Evolutionary conservation across 2,329 filamentous ascomycete genomes (phyloP).

Genomic region (Hawksworthiomyces lignivorus): DNA sequence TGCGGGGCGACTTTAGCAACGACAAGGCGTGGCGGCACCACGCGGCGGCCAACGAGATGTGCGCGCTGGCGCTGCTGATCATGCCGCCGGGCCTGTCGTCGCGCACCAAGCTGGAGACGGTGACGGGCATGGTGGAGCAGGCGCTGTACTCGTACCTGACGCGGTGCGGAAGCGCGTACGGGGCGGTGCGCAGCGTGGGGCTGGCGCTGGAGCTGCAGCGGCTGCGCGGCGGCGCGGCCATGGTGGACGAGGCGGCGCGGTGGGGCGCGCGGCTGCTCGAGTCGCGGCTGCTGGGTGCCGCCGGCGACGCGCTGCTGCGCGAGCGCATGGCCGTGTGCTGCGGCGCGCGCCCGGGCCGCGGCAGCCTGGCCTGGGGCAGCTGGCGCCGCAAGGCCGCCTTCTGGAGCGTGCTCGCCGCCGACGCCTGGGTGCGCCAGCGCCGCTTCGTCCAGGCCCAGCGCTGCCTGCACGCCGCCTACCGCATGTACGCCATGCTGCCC

Average conservation of each 20-base stretch:
- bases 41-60: constrained; percentile 92
- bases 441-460: constrained; percentile 72
- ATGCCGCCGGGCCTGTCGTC: constrained; percentile 63
- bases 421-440: constrained; percentile 71
- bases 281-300: constrained; percentile 59
- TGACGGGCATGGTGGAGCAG: constrained; percentile 82
- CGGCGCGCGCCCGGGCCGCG: constrained; percentile 61
- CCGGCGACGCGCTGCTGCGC: constrained; percentile 75
- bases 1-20: constrained; percentile 82
- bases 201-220: constrained; percentile 75
- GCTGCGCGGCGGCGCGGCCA: constrained; percentile 68
- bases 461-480: constrained; percentile 63
- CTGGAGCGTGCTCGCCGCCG: constrained; percentile 77
- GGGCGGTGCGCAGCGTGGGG: constrained; percentile 68
- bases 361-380: constrained; percentile 59
- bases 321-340: constrained; percentile 85
- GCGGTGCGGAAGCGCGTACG: constrained; percentile 70
- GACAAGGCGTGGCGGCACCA: constrained; percentile 97
- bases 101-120: constrained; percentile 70
- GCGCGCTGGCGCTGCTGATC: constrained; percentile 73
- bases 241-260: constrained; percentile 76
- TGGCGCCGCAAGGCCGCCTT: constrained; percentile 78
- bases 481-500: constrained; percentile 44
- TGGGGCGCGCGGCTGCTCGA: constrained; percentile 81
- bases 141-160: constrained; percentile 90